Base-by-base conservation (phyloP, 805 yeast species). In the Nakazawaea wyomingensis region DNA sequence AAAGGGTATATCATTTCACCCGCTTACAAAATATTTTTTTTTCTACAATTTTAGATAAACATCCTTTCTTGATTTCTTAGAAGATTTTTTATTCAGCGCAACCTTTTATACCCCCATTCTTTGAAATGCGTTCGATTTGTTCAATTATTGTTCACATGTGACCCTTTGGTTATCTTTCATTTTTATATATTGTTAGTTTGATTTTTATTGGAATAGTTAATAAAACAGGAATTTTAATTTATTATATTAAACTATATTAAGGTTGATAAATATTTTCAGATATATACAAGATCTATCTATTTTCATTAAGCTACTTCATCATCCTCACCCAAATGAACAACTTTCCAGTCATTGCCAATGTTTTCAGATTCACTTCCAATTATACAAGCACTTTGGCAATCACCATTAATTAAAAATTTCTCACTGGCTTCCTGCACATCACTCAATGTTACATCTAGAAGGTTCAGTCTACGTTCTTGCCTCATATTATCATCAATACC, bases 401-500 rank as follows among this genome's bases (percentile, higher is more conserved):
- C 56, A 6, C 66, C 29, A 30, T 33, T 6, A 7, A 34, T 52
- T 50, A 85, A 65, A 53, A 86, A 90, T 56, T 76, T 76, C 47
- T 80, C 80, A n/a, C 84, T 79, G 17, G 68, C 96, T 9, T 71
- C 68, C 33, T 68, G 62, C 41, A 91, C 71, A 54, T 86, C 96
- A 1, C 61, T 60, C 11, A 75, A 58, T n/a, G 69, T 65, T 14
- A 86, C 87, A 46, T 76, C 84, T 40, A 93, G 66, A 46, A 93
- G 68, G 45, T 72, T 70, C 50, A 79, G 83, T 64, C 99, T 80
- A 58, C 97, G 76, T 36, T 64, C 66, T 60, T 91, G 96, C 56
- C 82, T 76, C 81, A 85, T 72, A 27, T 82, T 88, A 52, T 85
- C 87, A 27, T 83, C 78, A 29, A 91, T 72, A 1, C 85, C 89